Base-by-base conservation (phyloP, 23 red algal species). In the Gracilaria gracilis region DNA sequence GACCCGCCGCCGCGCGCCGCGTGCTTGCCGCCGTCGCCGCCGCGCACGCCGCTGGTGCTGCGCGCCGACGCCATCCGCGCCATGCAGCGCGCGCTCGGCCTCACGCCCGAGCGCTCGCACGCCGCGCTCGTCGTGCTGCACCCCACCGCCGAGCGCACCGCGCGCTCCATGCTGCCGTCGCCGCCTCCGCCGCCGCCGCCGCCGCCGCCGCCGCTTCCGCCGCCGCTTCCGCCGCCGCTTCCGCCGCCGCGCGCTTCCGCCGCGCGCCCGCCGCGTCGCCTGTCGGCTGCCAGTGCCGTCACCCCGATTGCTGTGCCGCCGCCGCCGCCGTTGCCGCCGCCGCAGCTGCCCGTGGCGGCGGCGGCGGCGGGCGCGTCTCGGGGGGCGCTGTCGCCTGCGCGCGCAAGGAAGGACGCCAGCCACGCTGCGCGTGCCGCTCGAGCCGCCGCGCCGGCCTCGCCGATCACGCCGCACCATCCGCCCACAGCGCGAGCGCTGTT, bases 31-130 rank as follows among this genome's bases (percentile, higher is more conserved):
- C 42, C 42, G 42, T 46, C 42, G 42, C 42, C 42, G 14, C 67
- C 65, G 54, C 19, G 70, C 59, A 90, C 87, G 21, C 87, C 87
- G 50, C 72, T 90, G 7, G 47, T 90, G 28, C n/a, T 90, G 3
- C 48, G 14, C 42, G 64, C 71, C 59, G 67, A 72, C 49, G 17
- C 55, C 24, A 73, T 90, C 32, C 73, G 87, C 51, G 38, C 51
- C 55, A 74, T 74, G 54, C 87, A 81, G 62, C 28, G n/a, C 4
- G 54, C 50, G 57, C 87, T 90, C 73, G 87, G 87, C 11, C 67
- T 90, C 65, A 90, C 73, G 16, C 87, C 87, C 39, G 58, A 64
- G 31, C 87, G 38, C 42, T 25, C 73, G 0, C 49, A n/a, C 72
- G 39, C 40, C 21, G 29, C 36, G 57, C 73, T 20, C 72, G 71